A percentile compares a stretch with the other conserved stretches of the same genome.
These are phyloP conservation scores for Atalantia buxifolia DNA, from an alignment of 345 rosid genomes.

Conservation along the genomic window DNA sequence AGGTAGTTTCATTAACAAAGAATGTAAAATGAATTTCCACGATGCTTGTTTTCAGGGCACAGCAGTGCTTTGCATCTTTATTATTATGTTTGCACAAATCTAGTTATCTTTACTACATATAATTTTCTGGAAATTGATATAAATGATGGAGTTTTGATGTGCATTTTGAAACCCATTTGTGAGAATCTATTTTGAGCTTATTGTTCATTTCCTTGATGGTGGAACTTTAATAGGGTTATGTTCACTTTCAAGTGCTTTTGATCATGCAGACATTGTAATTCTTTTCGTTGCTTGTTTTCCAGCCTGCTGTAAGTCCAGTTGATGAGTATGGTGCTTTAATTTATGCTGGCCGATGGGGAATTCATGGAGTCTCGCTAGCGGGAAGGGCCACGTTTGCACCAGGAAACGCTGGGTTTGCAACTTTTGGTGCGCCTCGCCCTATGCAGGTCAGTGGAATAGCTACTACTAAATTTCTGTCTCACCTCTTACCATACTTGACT, in stretches of 20 bases:
- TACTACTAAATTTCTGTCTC: background rate
- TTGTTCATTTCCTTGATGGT: background rate
- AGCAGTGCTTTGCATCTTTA: background rate
- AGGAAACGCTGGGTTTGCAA: slow-evolving; percentile 86
- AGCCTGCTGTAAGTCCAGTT: slow-evolving; percentile 65
- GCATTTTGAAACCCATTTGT: background rate
- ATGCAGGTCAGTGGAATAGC: slow-evolving; percentile 53
- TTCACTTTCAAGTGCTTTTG: background rate
- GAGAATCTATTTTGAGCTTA: background rate
- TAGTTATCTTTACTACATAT: background rate
- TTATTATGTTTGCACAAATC: background rate
- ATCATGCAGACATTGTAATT: background rate
- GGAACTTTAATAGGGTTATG: background rate
- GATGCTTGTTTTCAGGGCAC: background rate
- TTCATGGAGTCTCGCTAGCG: slow-evolving; percentile 76
- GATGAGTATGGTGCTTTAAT: slow-evolving; percentile 87
- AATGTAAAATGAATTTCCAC: background rate
- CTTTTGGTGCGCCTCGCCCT: slow-evolving; percentile 93
- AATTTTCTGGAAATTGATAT: background rate
- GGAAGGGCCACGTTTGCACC: slow-evolving; percentile 98
- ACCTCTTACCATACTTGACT: background rate
- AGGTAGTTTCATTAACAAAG: slow-evolving; percentile 37
- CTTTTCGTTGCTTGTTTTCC: slow-evolving; percentile 20
- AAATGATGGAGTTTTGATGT: background rate
- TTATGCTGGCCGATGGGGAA: slow-evolving; percentile 96